These are phyloP conservation scores for Naganishia vaughanmartiniae DNA, from an alignment of 768 basidiomycete species.

Conservation along the genomic window DNA sequence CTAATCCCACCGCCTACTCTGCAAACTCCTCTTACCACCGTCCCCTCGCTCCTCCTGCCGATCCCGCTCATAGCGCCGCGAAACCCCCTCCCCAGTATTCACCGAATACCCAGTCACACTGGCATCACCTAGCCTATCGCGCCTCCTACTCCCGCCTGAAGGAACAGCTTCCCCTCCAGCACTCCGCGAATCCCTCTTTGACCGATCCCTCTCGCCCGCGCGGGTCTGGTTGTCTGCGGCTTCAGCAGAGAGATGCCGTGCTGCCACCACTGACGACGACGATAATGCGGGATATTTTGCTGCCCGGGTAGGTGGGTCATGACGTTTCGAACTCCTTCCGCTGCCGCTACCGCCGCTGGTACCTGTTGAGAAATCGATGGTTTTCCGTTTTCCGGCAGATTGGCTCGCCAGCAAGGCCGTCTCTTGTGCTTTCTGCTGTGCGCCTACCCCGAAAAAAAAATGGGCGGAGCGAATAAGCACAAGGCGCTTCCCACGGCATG, in stretches of 20 bases:
- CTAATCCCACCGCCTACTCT: conserved; percentile 18
- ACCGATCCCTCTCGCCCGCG: not conserved
- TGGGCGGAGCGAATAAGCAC: not conserved
- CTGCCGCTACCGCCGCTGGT: not conserved
- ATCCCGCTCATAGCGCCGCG: conserved; percentile 4
- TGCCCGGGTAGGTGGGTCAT: not conserved
- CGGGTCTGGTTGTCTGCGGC: not conserved
- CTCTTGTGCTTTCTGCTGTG: conserved; percentile 17
- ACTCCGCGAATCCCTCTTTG: not conserved
- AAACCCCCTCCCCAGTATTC: not conserved
- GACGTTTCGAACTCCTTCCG: not conserved
- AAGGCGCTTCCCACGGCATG: too few species aligned
- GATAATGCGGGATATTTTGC: not conserved
- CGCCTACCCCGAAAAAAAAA: not conserved
- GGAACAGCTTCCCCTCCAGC: too few species aligned
- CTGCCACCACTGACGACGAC: too few species aligned
- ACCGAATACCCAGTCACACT: not conserved
- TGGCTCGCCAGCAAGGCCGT: not conserved
- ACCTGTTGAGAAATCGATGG: conserved; percentile 4
- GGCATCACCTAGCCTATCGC: not conserved
- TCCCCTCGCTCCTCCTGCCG: not conserved
- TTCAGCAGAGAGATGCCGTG: not conserved
- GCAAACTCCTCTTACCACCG: not conserved
- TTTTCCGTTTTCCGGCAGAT: conserved; percentile 14
- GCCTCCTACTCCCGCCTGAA: not conserved